phyloP scores from a whole-genome alignment of 306 rosid species.

The Mucuna pruriens region DNA sequence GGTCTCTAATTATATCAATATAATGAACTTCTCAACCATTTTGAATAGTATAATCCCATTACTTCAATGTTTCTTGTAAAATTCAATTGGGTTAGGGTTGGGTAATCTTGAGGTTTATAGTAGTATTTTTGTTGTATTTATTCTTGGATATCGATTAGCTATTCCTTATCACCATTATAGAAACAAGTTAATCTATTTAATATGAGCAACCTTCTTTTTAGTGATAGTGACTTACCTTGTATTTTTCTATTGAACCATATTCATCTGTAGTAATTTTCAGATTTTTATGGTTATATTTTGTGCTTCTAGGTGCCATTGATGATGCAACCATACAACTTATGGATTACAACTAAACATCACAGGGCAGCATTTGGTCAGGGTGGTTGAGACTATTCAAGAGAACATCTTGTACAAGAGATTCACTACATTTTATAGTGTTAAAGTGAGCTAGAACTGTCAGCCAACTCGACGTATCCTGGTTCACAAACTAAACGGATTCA shows the following conservation, averaged over 20 bases:
- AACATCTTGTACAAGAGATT: background rate
- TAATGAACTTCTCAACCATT: no score
- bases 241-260: no score
- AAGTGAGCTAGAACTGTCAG: background rate
- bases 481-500: no score
- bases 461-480: no score
- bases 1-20: no score
- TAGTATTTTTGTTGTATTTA: background rate
- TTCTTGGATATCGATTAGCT: background rate
- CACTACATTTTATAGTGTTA: background rate
- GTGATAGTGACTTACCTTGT: no score
- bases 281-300: no score
- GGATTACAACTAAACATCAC: background rate
- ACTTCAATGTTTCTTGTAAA: background rate
- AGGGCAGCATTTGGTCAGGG: background rate
- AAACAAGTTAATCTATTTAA: background rate
- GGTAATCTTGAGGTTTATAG: conserved; percentile 20
- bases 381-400: background rate
- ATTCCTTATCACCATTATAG: background rate
- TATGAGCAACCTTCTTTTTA: no score
- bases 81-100: conserved; percentile 1
- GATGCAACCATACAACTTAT: background rate
- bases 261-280: no score
- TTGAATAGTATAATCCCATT: conserved; percentile 28
- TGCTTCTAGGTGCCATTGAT: background rate